phyloP scores from a whole-genome alignment of 2,329 filamentous ascomycete genomes.

The Coniochaeta pulveracea region DNA sequence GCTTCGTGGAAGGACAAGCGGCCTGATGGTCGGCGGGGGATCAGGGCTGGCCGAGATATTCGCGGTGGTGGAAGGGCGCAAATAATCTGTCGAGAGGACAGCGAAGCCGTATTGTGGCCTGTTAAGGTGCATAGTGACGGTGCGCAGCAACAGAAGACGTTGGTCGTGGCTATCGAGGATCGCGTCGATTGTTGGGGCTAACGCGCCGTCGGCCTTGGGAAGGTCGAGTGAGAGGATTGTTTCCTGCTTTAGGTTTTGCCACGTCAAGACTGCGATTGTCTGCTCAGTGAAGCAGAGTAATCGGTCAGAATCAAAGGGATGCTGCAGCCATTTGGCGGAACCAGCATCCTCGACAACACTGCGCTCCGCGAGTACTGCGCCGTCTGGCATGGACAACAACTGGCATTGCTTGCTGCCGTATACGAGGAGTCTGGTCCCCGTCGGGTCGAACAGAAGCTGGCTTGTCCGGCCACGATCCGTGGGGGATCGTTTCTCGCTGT shows the following conservation, averaged over 20 bases:
- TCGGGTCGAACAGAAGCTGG: constrained; percentile 7
- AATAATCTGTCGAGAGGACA: constrained; percentile 9
- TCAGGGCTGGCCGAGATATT: too few species aligned
- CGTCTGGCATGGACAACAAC: constrained; percentile 5
- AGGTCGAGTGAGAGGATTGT: neutral
- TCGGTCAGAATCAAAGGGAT: constrained; percentile 1
- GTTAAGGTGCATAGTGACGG: too few species aligned
- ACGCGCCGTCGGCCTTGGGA: too few species aligned
- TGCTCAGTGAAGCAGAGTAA: neutral
- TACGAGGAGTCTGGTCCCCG: constrained; percentile 4
- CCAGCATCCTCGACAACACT: neutral
- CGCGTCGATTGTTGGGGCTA: too few species aligned
- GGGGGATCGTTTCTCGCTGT: constrained; percentile 1
- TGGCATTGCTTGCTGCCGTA: constrained; percentile 4
- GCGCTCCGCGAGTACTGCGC: constrained; percentile 3
- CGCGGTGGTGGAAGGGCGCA: neutral
- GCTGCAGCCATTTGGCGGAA: constrained; percentile 2
- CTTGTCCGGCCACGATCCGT: constrained; percentile 1
- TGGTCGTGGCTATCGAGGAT: too few species aligned
- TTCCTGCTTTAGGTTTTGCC: neutral
- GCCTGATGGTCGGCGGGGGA: neutral
- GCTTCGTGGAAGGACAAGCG: constrained; percentile 1
- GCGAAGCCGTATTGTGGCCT: constrained; percentile 3
- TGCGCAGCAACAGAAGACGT: too few species aligned
- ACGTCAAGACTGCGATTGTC: neutral